Evolutionary conservation across 2,329 filamentous ascomycete species (phyloP).

Genomic region (Clarireedia hainanense): DNA sequence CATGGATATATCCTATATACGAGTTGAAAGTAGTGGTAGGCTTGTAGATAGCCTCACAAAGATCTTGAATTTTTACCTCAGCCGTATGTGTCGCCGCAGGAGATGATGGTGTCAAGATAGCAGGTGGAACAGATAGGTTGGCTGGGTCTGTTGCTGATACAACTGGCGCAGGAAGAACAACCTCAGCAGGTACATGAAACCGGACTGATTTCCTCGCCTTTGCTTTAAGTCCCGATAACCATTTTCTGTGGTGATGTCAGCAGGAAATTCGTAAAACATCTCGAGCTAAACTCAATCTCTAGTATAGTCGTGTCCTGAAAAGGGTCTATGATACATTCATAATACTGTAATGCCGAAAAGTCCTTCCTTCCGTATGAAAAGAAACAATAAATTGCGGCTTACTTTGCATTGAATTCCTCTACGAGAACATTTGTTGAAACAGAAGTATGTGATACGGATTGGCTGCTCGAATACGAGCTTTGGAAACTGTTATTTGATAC

Average conservation of each 20-base stretch:
- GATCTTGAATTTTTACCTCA: slow-evolving; percentile 13
- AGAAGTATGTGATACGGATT: not conserved
- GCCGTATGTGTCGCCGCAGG: not conserved
- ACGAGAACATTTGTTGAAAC: not conserved
- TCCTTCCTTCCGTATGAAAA: not conserved
- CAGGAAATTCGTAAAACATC: not conserved
- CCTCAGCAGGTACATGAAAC: not conserved
- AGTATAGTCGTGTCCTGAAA: not conserved
- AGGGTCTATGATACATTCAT: too few species aligned
- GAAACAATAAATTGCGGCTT: not conserved
- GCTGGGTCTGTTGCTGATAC: not conserved
- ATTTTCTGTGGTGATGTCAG: not conserved
- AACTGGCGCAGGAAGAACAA: not conserved
- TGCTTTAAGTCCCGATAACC: not conserved
- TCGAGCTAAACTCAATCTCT: too few species aligned
- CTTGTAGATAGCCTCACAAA: slow-evolving; percentile 13
- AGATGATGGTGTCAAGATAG: not conserved
- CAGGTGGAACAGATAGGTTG: not conserved
- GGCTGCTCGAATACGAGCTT: not conserved
- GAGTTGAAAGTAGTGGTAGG: not conserved
- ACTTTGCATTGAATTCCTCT: not conserved
- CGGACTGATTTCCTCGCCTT: slow-evolving; percentile 10
- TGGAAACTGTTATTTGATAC: not conserved
- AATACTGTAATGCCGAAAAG: not conserved
- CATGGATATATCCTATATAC: slow-evolving; percentile 14